These are phyloP conservation scores for Dioscorea cayenensis DNA, from an alignment of 116 monocot species.

Conservation along the genomic window DNA sequence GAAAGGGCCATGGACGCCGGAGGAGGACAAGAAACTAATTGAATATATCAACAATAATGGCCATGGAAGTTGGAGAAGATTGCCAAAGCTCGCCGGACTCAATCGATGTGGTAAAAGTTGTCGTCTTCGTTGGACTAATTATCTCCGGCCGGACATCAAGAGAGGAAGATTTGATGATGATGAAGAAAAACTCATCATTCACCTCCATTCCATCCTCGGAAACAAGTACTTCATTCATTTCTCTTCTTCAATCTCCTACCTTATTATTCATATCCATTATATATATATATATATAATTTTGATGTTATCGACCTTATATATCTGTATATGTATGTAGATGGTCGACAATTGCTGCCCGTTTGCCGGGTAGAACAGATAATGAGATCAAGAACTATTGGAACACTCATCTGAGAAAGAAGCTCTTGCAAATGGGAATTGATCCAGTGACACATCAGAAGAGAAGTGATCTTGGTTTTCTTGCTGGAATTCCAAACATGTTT, in stretches of 20 bases:
- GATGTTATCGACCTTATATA: no score
- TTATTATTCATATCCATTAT: not conserved
- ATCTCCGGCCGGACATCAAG: constrained; percentile 46
- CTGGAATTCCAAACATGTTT: constrained; percentile 19
- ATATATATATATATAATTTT: not conserved
- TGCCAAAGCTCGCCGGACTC: constrained; percentile 45
- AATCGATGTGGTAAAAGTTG: constrained; percentile 44
- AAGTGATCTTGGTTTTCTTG: constrained; percentile 15
- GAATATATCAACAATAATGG: constrained; percentile 47
- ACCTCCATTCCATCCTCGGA: constrained; percentile 22
- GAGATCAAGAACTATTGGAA: constrained; percentile 78
- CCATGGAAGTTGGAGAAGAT: constrained; percentile 54
- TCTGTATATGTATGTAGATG: constrained; percentile 18
- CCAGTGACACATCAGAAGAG: constrained; percentile 44
- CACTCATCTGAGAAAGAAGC: constrained; percentile 56
- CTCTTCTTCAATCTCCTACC: not conserved
- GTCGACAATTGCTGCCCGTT: constrained; percentile 40
- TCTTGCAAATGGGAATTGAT: constrained; percentile 50
- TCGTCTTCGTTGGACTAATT: constrained; percentile 39
- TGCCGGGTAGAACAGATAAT: constrained; percentile 54
- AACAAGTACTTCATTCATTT: constrained; percentile 9
- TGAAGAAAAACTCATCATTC: constrained; percentile 17
- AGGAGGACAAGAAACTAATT: constrained; percentile 41
- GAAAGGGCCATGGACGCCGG: constrained; percentile 43
- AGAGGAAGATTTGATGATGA: constrained; percentile 28